These are phyloP conservation scores for Rhizopus delemar DNA, from an alignment of 371 early-diverging fungal genomes.

Conservation along the genomic window DNA sequence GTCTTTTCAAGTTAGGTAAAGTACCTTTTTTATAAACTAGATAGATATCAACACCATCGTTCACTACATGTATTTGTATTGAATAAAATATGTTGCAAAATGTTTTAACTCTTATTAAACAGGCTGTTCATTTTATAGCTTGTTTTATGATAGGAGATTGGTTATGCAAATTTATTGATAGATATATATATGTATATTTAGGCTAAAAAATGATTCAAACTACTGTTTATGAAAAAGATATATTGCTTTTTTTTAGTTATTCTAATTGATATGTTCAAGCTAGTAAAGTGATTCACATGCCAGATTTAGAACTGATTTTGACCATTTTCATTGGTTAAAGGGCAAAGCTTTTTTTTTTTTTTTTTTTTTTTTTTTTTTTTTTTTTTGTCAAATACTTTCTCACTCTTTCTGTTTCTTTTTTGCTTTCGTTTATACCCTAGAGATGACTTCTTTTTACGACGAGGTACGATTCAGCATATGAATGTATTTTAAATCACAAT, in stretches of 20 bases:
- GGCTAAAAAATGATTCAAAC: conserved; percentile 3
- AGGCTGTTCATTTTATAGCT: no score
- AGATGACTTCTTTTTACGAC: conserved; percentile 37
- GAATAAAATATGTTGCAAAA: no score
- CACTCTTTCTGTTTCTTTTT: conserved; percentile 7
- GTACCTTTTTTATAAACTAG: no score
- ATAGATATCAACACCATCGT: no score
- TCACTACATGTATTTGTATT: no score
- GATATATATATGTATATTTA: no score
- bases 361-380: conserved; percentile 10
- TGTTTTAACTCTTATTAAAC: no score
- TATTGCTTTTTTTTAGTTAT: no score
- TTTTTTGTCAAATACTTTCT: conserved; percentile 1
- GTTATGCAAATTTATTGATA: no score
- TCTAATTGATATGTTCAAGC: not conserved
- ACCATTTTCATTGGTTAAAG: conserved; percentile 2
- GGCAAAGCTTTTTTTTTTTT: conserved; percentile 3
- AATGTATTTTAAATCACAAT: not conserved
- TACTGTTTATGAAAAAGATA: conserved; percentile 28
- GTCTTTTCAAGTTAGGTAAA: no score
- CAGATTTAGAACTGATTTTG: not conserved
- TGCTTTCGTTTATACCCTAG: not conserved
- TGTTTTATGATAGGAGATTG: no score
- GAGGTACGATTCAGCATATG: conserved; percentile 22
- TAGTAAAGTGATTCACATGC: not conserved